phyloP scores from a whole-genome alignment of 352 stramenopile genomes.

The Phytopythium kandeliae region DNA sequence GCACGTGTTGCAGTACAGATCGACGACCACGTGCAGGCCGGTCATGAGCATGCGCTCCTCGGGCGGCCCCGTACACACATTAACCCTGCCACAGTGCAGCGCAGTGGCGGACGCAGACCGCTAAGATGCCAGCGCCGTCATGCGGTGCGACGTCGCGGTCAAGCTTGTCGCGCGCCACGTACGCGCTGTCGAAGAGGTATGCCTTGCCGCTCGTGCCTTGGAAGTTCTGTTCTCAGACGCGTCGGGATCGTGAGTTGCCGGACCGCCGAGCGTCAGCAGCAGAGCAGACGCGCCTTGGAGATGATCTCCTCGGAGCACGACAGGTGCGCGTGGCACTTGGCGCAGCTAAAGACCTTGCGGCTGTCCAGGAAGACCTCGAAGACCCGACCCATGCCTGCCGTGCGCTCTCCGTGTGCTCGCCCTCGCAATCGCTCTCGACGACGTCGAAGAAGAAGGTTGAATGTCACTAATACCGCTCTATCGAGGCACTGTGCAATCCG shows the following conservation, averaged over 20 bases:
- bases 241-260: not conserved
- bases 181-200: constrained; percentile 91
- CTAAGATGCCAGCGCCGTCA: too few relatives aligned
- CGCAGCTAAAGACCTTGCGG: constrained; percentile 87
- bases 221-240: constrained; percentile 45
- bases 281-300: constrained; percentile 83
- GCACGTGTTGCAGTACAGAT: constrained; percentile 94
- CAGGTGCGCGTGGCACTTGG: constrained; percentile 88
- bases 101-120: not conserved
- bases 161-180: constrained; percentile 4
- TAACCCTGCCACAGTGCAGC: constrained; percentile 38
- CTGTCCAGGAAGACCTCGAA: constrained; percentile 91
- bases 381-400: constrained; percentile 52
- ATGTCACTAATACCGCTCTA: constrained; percentile 3
- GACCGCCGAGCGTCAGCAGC: too few relatives aligned
- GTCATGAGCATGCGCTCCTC: constrained; percentile 94
- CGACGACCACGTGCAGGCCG: constrained; percentile 90
- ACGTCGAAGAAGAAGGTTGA: constrained; percentile 3
- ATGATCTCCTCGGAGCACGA: constrained; percentile 92
- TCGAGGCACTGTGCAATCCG: not conserved
- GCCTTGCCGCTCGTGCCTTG: constrained; percentile 82
- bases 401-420: too few relatives aligned
- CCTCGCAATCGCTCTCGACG: not conserved
- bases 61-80: constrained; percentile 81
- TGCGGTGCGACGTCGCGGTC: too few relatives aligned